These are phyloP conservation scores for Botrytis galanthina DNA, from an alignment of 2,329 filamentous ascomycete species.

Conservation along the genomic window DNA sequence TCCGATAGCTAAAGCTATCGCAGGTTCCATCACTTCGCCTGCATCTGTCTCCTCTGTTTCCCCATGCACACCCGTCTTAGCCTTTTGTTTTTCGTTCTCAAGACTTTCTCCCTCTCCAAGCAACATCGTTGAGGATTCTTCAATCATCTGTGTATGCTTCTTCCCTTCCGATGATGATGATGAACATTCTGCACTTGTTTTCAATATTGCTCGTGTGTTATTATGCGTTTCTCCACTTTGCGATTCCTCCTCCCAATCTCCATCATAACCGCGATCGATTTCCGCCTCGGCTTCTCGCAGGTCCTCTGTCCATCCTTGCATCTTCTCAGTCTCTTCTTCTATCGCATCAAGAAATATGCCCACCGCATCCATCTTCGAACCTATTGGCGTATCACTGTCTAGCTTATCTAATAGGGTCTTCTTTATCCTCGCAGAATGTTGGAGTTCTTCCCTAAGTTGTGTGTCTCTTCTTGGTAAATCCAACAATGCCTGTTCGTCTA, in stretches of 20 bases:
- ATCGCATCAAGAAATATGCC: not conserved
- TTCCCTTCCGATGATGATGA: not conserved
- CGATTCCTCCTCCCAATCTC: not conserved
- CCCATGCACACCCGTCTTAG: not conserved
- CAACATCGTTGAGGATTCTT: not conserved
- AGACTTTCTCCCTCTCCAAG: not conserved
- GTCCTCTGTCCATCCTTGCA: not conserved
- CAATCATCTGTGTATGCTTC: not conserved
- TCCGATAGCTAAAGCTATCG: not conserved
- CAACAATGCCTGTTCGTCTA: not conserved
- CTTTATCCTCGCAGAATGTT: not conserved
- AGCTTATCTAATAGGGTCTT: not conserved
- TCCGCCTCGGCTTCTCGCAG: not conserved
- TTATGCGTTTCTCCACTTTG: not conserved
- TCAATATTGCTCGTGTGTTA: not conserved
- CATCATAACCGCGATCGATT: not conserved
- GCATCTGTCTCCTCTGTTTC: not conserved
- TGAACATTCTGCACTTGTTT: no score
- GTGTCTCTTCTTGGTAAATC: not conserved
- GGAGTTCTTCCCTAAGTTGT: not conserved
- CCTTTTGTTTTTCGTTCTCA: not conserved
- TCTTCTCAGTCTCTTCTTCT: not conserved
- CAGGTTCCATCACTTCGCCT: not conserved
- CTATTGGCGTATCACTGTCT: not conserved
- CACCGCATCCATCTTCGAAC: not conserved